These are phyloP conservation scores for Epichloe bromicola DNA, from an alignment of 2,329 filamentous ascomycete genomes.

Conservation along the genomic window DNA sequence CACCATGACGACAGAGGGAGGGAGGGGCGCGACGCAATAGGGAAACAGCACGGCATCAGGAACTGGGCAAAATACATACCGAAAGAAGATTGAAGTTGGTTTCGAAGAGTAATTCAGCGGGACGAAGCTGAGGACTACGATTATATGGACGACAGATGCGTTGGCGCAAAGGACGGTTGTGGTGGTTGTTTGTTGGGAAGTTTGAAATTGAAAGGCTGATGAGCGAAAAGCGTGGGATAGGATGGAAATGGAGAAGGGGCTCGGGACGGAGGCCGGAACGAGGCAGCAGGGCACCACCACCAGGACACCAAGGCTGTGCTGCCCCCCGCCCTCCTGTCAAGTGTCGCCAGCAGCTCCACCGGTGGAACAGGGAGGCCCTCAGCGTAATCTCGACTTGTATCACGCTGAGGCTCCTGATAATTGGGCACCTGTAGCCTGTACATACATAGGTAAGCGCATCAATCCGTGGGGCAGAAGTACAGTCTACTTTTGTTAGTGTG, in stretches of 20 bases:
- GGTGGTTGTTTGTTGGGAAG: conserved; percentile 14
- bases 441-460: too few species aligned
- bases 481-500: neutral
- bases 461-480: neutral
- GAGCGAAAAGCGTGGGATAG: conserved; percentile 18
- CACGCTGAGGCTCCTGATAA: neutral
- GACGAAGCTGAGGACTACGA: neutral
- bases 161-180: conserved; percentile 6
- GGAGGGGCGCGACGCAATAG: conserved; percentile 10
- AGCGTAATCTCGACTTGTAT: neutral
- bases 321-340: neutral
- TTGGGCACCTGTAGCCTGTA: neutral
- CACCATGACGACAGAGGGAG: conserved; percentile 27
- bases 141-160: conserved; percentile 10
- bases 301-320: neutral
- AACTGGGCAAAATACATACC: conserved; percentile 6
- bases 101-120: neutral
- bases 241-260: conserved; percentile 20
- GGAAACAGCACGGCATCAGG: conserved; percentile 6
- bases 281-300: conserved; percentile 3
- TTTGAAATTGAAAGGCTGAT: conserved; percentile 18
- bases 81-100: neutral
- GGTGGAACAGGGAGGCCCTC: neutral
- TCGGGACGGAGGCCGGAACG: conserved; percentile 13
- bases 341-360: neutral